phyloP scores from a whole-genome alignment of 1,139 yeast genomes.

The Debaryomyces robertsiae region DNA sequence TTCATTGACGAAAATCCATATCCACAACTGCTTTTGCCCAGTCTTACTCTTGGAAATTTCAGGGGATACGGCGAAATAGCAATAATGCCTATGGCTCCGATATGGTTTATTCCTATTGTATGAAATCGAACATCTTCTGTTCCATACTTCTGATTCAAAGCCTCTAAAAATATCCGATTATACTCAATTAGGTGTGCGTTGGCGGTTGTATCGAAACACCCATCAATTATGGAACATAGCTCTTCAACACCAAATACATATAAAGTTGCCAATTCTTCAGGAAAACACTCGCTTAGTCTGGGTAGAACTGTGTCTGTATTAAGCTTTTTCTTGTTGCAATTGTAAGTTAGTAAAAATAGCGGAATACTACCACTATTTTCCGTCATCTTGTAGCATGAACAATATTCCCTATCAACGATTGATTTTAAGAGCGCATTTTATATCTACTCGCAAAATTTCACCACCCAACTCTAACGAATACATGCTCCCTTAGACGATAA shows the following conservation, averaged over 20 bases:
- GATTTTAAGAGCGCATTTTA: background rate
- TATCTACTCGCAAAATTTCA: background rate
- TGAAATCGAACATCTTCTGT: conserved; percentile 36
- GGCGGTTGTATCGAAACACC: conserved; percentile 48
- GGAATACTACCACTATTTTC: conserved; percentile 13
- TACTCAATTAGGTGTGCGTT: conserved; percentile 43
- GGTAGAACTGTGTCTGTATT: conserved; percentile 26
- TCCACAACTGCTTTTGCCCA: conserved; percentile 56
- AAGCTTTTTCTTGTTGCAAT: conserved; percentile 35
- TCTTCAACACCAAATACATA: conserved; percentile 79
- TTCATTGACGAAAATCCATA: conserved; percentile 62
- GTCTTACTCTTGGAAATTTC: conserved; percentile 30
- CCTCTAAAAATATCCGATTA: conserved; percentile 41
- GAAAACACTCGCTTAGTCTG: conserved; percentile 31
- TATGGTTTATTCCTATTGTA: conserved; percentile 46
- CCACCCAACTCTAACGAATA: background rate
- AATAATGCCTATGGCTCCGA: conserved; percentile 70
- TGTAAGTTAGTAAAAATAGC: conserved; percentile 42
- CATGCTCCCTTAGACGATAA: too few relatives aligned
- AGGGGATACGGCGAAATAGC: conserved; percentile 51
- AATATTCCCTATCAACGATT: background rate
- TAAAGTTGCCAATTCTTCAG: conserved; percentile 42
- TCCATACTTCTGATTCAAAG: conserved; percentile 39
- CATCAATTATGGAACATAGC: conserved; percentile 64
- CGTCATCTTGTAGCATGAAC: background rate